phyloP scores from a whole-genome alignment of 2,329 filamentous ascomycete genomes.

The Xylaria sp. region DNA sequence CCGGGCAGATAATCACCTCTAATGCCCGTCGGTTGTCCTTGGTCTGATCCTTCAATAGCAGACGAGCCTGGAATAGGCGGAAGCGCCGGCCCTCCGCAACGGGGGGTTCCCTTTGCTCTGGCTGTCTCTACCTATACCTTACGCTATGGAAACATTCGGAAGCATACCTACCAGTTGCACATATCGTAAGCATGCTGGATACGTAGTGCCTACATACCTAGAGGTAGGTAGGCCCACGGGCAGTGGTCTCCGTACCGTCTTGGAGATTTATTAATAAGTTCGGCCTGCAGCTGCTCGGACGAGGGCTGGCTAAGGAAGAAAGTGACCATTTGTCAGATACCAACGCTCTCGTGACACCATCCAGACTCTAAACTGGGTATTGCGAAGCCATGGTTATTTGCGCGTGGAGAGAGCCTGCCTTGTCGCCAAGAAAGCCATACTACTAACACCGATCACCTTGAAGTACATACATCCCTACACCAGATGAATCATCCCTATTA shows the following conservation, averaged over 20 bases:
- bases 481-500: neutral
- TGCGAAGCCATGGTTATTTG: slow-evolving; percentile 4
- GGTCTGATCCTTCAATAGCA: slow-evolving; percentile 19
- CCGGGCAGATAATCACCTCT: neutral
- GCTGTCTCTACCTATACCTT: neutral
- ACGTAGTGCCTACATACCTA: no score
- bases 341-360: slow-evolving; percentile 15
- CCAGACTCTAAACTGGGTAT: slow-evolving; percentile 23
- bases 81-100: slow-evolving; percentile 9
- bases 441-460: neutral
- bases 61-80: neutral
- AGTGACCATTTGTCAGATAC: slow-evolving; percentile 27
- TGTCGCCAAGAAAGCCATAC: slow-evolving; percentile 6
- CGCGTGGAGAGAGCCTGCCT: slow-evolving; percentile 9
- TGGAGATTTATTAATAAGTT: neutral
- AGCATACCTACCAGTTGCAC: slow-evolving; percentile 7
- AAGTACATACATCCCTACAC: neutral
- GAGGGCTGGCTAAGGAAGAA: slow-evolving; percentile 14
- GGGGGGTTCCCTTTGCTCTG: neutral
- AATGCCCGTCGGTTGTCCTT: slow-evolving; percentile 3
- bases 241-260: neutral
- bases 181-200: slow-evolving; percentile 26
- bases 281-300: slow-evolving; percentile 4
- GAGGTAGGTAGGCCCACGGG: neutral
- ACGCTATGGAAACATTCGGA: slow-evolving; percentile 9